Evolutionary conservation across 371 early-diverging fungal genomes (phyloP), one percentile per base, ranked within the genome.

Genomic region (Mucor velutinosus): DNA sequence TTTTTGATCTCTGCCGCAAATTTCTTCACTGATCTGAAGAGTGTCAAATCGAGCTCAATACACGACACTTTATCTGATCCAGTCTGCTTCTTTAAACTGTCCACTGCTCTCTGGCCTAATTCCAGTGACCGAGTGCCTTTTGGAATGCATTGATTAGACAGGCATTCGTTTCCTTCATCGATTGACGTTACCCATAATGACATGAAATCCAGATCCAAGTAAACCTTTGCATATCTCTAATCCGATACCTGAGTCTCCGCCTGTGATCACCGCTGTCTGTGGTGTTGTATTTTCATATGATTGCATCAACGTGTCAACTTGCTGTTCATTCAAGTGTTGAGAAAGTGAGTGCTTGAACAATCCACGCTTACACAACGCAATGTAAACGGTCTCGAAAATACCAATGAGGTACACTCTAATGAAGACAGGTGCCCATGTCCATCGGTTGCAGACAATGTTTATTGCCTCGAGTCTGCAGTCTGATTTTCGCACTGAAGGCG

Each of bases 171-270:
- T 30, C 10, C 41, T 37, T 14, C 23, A 45, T 7, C 19, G 15
- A 35, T 25, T n/a, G 7, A 41, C 1, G 4, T 25, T 63, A 83
- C 83, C 79, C 33, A 83, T 69, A 23, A 80, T 76, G 29, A 83
- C 77, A 60, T 64, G 64, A 51, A 73, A 76, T 12, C 77, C 79
- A 35, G 75, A 75, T 27, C 33, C 14, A 27, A 79, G 51, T 29
- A 83, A 64, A 41, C 77, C 76, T 60, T 69, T 67, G 17, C 66
- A 66, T 23, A 83, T 73, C 37, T 80, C 79, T 25, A 70, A 60
- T 17, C 83, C 83, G 41, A 83, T 83, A 6, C 83, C 83, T 14
- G 77, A 70, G 43, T 83, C 83, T n/a, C 81, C 83, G 56, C 79
- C 79, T 32, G 76, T 76, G 17, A 79, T 65, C 14, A 79, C 58